Conservation (phyloP, 78 protist genomes). For the Dictyostelium capitatum region DNA sequence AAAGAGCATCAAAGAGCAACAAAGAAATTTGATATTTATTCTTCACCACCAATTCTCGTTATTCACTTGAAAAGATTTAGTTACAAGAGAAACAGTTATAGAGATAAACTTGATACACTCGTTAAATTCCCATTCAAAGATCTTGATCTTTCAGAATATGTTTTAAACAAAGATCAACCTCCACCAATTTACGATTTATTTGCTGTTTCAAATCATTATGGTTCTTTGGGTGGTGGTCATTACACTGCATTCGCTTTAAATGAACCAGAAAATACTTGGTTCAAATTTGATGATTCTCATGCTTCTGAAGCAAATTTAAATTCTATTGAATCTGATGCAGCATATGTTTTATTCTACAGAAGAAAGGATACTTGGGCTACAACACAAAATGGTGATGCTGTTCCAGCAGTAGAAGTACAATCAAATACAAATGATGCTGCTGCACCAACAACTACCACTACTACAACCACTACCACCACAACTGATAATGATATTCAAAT, state of each 20-base stretch:
- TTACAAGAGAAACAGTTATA: constrained; percentile 28
- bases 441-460: not conserved
- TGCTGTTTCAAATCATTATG: constrained; percentile 96
- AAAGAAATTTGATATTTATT: constrained; percentile 93
- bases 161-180: constrained; percentile 33
- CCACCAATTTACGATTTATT: constrained; percentile 88
- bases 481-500: not conserved
- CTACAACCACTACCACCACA: not conserved
- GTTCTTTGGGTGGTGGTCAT: constrained; percentile 95
- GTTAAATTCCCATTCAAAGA: constrained; percentile 91
- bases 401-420: too few relatives aligned
- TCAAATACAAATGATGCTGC: not conserved
- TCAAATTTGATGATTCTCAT: constrained; percentile 81
- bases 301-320: constrained; percentile 5
- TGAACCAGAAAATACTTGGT: constrained; percentile 85
- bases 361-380: constrained; percentile 42
- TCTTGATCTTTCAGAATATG: constrained; percentile 79
- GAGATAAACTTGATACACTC: constrained; percentile 88
- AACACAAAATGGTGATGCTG: not conserved
- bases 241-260: constrained; percentile 95
- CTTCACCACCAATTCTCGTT: constrained; percentile 91
- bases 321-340: constrained; percentile 70
- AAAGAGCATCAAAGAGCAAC: constrained; percentile 82
- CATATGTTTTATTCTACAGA: constrained; percentile 92
- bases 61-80: constrained; percentile 96